Evolutionary conservation across 2,329 filamentous ascomycete species (phyloP).

Genomic region (Tympanopsis confertula): DNA sequence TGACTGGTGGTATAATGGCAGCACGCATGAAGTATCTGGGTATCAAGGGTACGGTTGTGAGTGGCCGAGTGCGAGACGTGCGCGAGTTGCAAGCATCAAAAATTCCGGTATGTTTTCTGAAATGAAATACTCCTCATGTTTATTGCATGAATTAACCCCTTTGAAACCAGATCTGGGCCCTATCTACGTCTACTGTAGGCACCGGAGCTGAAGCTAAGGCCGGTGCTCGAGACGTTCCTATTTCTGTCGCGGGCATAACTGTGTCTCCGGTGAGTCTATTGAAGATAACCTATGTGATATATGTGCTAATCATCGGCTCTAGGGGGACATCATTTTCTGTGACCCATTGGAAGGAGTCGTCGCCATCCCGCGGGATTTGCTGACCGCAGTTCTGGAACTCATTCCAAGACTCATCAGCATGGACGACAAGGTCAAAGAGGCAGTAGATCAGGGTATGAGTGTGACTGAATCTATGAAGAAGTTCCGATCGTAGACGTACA

Average conservation of each 20-base stretch:
- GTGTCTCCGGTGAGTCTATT: conserved; percentile 22
- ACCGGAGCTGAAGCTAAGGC: conserved; percentile 28
- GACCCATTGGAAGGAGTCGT: conserved; percentile 1
- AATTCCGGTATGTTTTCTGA: neutral
- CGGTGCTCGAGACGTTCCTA: conserved; percentile 22
- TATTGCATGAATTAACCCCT: neutral
- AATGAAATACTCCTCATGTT: neutral
- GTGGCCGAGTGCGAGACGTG: neutral
- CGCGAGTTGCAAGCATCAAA: neutral
- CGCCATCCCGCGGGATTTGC: neutral
- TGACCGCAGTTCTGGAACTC: neutral
- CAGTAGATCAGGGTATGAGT: neutral
- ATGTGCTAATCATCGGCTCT: neutral
- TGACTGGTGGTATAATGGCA: neutral
- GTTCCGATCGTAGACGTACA: no score
- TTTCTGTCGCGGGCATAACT: conserved; percentile 24
- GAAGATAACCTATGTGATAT: neutral
- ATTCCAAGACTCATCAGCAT: neutral
- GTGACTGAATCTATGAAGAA: neutral
- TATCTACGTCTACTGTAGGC: conserved; percentile 27
- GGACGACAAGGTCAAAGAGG: conserved; percentile 1
- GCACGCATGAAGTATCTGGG: neutral
- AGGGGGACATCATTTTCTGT: conserved; percentile 1
- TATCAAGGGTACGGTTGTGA: neutral
- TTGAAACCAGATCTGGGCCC: conserved; percentile 27